These are phyloP conservation scores for Otatea glauca DNA, from an alignment of 176 grass and related monocot species.

Conservation along the genomic window DNA sequence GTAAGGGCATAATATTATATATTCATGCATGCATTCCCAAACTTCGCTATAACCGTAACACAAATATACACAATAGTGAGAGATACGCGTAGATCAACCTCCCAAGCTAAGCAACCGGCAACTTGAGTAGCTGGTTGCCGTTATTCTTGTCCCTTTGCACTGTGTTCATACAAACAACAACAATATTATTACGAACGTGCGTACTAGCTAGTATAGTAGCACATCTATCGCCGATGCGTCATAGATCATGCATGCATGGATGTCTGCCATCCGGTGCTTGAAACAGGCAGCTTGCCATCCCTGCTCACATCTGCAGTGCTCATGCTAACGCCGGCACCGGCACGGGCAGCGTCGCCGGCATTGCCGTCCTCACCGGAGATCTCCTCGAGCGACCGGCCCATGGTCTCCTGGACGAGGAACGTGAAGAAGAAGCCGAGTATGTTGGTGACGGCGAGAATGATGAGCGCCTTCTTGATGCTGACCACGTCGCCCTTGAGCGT, in stretches of 20 bases:
- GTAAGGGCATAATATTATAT: not conserved
- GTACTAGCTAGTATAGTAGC: not conserved
- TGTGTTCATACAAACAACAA: not conserved
- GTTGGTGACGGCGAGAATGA: constrained; percentile 34
- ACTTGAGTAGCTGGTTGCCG: constrained; percentile 4
- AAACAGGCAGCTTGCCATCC: constrained; percentile 2
- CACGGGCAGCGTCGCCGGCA: not conserved
- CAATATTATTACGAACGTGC: not conserved
- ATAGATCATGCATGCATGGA: constrained; percentile 2
- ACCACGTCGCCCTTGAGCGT: not conserved
- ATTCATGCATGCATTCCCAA: not conserved
- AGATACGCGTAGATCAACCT: not conserved
- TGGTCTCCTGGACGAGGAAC: constrained; percentile 45
- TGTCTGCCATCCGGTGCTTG: constrained; percentile 26
- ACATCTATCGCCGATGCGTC: not conserved
- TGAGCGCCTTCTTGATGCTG: constrained; percentile 2
- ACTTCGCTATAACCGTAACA: not conserved
- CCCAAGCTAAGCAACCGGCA: not conserved
- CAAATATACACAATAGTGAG: not conserved
- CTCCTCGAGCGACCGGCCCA: constrained; percentile 46
- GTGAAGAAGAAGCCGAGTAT: constrained; percentile 49
- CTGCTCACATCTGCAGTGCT: not conserved
- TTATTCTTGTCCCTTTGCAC: constrained; percentile 33
- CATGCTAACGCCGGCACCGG: not conserved
- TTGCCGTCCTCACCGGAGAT: constrained; percentile 54